These are phyloP conservation scores for Ophiocordyceps camponoti-leonardi DNA, from an alignment of 2,329 filamentous ascomycete genomes.

Conservation along the genomic window DNA sequence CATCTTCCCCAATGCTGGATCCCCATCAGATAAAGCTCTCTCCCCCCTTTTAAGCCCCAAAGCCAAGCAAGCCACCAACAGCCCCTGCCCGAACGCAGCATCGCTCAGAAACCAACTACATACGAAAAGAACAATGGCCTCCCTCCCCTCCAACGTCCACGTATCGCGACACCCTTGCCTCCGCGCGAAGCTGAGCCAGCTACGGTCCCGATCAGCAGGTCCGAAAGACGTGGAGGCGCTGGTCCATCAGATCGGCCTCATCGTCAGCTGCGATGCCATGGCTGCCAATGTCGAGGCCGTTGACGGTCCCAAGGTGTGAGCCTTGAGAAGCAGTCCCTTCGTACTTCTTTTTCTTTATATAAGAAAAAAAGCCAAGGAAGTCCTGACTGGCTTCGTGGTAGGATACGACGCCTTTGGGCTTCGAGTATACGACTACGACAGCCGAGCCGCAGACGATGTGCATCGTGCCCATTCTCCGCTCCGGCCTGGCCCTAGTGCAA, in stretches of 20 bases:
- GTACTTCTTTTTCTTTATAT: no score
- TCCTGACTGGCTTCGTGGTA: conserved; percentile 15
- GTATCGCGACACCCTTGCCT: conserved; percentile 77
- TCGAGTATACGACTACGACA: conserved; percentile 49
- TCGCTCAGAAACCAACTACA: no score
- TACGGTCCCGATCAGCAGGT: conserved; percentile 55
- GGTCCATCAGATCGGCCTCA: conserved; percentile 71
- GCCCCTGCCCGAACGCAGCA: no score
- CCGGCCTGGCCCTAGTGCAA: conserved; percentile 84
- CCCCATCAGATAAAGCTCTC: neutral
- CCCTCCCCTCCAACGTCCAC: conserved; percentile 47
- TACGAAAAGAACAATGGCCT: conserved; percentile 15
- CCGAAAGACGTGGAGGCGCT: conserved; percentile 64
- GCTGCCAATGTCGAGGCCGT: conserved; percentile 39
- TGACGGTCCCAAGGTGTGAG: conserved; percentile 42
- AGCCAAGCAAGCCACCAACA: no score
- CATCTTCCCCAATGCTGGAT: no score
- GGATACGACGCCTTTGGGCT: conserved; percentile 66
- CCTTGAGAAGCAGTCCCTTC: no score
- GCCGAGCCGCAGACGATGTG: conserved; percentile 52
- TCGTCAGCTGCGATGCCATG: conserved; percentile 71
- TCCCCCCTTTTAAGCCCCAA: neutral
- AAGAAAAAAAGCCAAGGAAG: no score
- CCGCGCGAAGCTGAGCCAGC: conserved; percentile 72
- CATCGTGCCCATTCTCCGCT: conserved; percentile 83